Evolutionary conservation across 768 basidiomycete species (phyloP).

Genomic region (Cubamyces sp.): DNA sequence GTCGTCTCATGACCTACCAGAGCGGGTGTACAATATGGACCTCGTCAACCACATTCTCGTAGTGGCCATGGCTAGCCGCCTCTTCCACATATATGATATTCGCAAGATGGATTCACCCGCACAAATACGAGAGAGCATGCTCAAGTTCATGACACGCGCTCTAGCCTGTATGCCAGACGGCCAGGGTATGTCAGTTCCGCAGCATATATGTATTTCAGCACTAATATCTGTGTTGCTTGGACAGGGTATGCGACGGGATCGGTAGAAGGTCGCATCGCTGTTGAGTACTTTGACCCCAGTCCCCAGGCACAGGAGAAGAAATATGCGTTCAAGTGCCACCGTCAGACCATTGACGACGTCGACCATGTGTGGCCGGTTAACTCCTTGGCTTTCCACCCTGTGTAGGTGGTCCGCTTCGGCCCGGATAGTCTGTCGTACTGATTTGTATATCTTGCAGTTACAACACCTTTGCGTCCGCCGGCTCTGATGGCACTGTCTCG

Average conservation of each 20-base stretch:
- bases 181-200: conserved; percentile 58
- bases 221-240: neutral
- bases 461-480: conserved; percentile 95
- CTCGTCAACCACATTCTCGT: conserved; percentile 79
- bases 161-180: conserved; percentile 93
- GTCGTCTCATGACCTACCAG: conserved; percentile 69
- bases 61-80: conserved; percentile 89
- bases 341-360: conserved; percentile 85
- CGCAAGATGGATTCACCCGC: conserved; percentile 74
- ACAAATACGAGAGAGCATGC: conserved; percentile 86
- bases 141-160: conserved; percentile 94
- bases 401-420: conserved; percentile 45
- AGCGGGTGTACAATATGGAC: conserved; percentile 86
- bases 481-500: conserved; percentile 91
- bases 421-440: neutral
- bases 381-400: conserved; percentile 90
- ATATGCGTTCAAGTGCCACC: conserved; percentile 98
- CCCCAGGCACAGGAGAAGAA: conserved; percentile 79
- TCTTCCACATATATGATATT: conserved; percentile 89
- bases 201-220: neutral
- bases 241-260: conserved; percentile 88
- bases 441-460: conserved; percentile 49
- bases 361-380: conserved; percentile 99
- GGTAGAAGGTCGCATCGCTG: conserved; percentile 94
- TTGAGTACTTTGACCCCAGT: conserved; percentile 93